Evolutionary conservation across 345 rosid species (phyloP).

Genomic region (Cardiospermum halicacabum): DNA sequence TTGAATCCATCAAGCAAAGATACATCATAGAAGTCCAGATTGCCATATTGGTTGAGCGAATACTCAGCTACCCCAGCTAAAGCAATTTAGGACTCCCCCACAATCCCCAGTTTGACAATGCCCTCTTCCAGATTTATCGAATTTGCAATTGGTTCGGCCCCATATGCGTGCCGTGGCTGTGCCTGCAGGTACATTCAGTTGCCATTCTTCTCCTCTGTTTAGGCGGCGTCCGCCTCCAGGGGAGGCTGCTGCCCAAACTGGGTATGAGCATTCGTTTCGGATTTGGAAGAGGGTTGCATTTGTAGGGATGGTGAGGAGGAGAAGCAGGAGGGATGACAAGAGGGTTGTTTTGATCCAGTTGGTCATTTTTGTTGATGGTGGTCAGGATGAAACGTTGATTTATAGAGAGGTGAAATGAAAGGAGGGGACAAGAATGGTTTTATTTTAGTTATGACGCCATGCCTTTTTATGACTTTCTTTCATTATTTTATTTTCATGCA

Average conservation of each 20-base stretch:
- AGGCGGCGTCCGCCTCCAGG: neutral
- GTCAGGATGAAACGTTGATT: neutral
- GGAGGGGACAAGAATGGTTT: no score
- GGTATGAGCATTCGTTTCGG: neutral
- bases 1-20: slow-evolving; percentile 49
- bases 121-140: slow-evolving; percentile 10
- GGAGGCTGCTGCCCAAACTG: slow-evolving; percentile 1
- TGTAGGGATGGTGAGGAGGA: neutral
- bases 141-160: neutral
- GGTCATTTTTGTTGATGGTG: neutral
- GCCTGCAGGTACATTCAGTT: neutral
- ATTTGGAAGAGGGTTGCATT: neutral
- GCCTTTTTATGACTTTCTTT: no score
- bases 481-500: no score
- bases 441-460: no score
- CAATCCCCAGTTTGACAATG: slow-evolving; percentile 47
- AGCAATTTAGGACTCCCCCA: neutral
- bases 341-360: neutral
- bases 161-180: slow-evolving; percentile 6
- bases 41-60: slow-evolving; percentile 46
- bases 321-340: neutral
- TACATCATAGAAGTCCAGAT: slow-evolving; percentile 39
- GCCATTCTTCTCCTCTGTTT: neutral
- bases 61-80: slow-evolving; percentile 7
- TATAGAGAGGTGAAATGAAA: no score